Conservation (phyloP, 208 protist genomes). For the Crithidia acanthocephali region DNA sequence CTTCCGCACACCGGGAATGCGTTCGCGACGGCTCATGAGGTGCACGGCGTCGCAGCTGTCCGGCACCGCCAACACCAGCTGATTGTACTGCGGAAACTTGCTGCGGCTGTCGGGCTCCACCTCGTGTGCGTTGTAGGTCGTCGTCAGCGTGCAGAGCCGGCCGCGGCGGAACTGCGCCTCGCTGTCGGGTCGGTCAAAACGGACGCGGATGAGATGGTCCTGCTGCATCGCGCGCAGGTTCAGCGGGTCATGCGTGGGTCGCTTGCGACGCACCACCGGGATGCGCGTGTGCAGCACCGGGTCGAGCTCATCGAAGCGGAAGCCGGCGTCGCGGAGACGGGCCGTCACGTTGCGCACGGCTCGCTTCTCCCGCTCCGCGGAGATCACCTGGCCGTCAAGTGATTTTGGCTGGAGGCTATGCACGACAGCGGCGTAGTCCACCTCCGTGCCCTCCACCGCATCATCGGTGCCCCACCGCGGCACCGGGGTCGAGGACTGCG, state of each 20-base stretch:
- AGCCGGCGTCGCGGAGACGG: slow-evolving; percentile 54
- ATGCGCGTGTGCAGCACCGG: slow-evolving; percentile 55
- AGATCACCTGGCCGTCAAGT: background rate
- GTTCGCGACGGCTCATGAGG: slow-evolving; percentile 40
- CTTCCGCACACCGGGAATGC: slow-evolving; percentile 29
- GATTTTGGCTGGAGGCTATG: background rate
- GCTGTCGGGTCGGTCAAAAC: slow-evolving; percentile 13
- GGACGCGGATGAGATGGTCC: slow-evolving; percentile 24
- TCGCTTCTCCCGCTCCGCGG: slow-evolving; percentile 22
- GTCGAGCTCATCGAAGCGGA: slow-evolving; percentile 70
- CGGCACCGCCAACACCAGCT: slow-evolving; percentile 21
- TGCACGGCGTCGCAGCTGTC: slow-evolving; percentile 39
- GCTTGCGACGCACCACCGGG: slow-evolving; percentile 68
- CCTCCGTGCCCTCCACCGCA: background rate
- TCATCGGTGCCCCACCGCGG: background rate
- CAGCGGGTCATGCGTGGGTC: slow-evolving; percentile 17
- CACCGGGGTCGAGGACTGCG: background rate
- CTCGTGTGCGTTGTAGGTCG: slow-evolving; percentile 8
- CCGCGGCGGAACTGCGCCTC: slow-evolving; percentile 13
- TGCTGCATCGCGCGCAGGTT: slow-evolving; percentile 4
- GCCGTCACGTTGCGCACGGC: slow-evolving; percentile 30
- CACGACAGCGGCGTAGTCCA: background rate
- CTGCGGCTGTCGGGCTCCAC: background rate
- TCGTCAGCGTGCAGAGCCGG: background rate
- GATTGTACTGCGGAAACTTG: background rate